These are phyloP conservation scores for Geotrichum europaeum DNA, from an alignment of 1,139 yeast species.

Conservation along the genomic window DNA sequence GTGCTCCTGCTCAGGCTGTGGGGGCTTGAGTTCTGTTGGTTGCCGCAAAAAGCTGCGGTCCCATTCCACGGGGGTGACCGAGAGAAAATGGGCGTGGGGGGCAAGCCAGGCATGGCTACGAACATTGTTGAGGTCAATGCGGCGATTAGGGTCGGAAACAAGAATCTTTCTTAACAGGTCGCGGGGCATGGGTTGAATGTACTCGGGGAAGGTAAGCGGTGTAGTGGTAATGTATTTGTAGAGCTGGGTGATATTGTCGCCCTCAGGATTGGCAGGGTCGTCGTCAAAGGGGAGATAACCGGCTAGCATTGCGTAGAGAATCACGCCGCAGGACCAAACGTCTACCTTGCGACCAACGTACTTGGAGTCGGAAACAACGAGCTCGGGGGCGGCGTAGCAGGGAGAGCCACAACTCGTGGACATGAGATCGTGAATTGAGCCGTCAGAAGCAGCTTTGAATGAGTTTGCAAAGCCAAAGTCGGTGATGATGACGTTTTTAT, in stretches of 20 bases:
- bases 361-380: slow-evolving; percentile 80
- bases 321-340: slow-evolving; percentile 96
- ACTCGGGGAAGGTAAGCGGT: slow-evolving; percentile 92
- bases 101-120: slow-evolving; percentile 83
- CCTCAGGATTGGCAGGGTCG: slow-evolving; percentile 94
- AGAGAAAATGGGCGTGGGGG: slow-evolving; percentile 71
- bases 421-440: slow-evolving; percentile 57
- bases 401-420: slow-evolving; percentile 97
- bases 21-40: slow-evolving; percentile 1
- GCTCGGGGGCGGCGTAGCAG: slow-evolving; percentile 96
- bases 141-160: slow-evolving; percentile 76
- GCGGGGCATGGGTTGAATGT: slow-evolving; percentile 84
- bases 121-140: slow-evolving; percentile 64
- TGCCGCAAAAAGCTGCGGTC: slow-evolving; percentile 39
- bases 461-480: slow-evolving; percentile 93
- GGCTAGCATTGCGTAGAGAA: slow-evolving; percentile 91
- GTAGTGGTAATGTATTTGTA: slow-evolving; percentile 89
- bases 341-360: slow-evolving; percentile 94
- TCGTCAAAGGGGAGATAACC: slow-evolving; percentile 98
- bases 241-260: slow-evolving; percentile 83
- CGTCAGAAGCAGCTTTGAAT: slow-evolving; percentile 40
- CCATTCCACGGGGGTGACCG: slow-evolving; percentile 88
- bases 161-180: slow-evolving; percentile 80
- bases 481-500: slow-evolving; percentile 69
- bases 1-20: slow-evolving; percentile 8